These are phyloP conservation scores for Pinus albicaulis DNA, from an alignment of 75 land plant species.

Conservation along the genomic window DNA sequence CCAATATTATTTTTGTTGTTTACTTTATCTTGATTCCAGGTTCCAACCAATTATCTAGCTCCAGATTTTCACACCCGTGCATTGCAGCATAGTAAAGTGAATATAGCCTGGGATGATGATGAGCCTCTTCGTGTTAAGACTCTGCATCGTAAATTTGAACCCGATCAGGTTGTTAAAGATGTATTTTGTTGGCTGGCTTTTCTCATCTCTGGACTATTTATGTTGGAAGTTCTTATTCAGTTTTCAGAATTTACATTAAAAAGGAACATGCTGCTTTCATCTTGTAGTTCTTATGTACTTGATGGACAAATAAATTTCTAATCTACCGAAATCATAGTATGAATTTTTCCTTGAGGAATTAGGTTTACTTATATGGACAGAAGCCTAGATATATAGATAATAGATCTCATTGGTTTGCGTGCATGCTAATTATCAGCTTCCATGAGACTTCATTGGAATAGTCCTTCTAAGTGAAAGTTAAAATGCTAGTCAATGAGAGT, in stretches of 20 bases:
- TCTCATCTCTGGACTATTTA: neutral
- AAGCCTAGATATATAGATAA: neutral
- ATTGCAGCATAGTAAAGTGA: slow-evolving; percentile 73
- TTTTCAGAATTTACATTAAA: neutral
- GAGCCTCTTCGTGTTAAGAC: slow-evolving; percentile 68
- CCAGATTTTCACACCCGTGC: slow-evolving; percentile 72
- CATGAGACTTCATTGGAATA: no score
- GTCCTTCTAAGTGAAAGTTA: no score
- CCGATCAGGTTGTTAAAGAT: slow-evolving; percentile 49
- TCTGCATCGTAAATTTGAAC: slow-evolving; percentile 63
- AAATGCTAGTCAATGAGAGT: no score
- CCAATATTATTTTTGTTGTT: neutral
- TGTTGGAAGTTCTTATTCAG: neutral
- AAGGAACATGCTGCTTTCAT: neutral
- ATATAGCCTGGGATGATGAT: slow-evolving; percentile 83
- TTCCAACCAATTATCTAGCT: slow-evolving; percentile 54
- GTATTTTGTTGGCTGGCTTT: neutral
- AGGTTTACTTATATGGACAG: neutral
- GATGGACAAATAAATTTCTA: no score
- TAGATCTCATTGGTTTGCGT: no score
- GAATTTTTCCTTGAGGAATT: neutral
- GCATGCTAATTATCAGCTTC: no score
- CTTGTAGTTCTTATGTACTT: neutral
- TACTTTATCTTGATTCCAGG: slow-evolving; percentile 21
- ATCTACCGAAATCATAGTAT: no score